A percentile compares a stretch with the other conserved stretches of the same genome.
Evolutionary conservation across 371 early-diverging fungal genomes (phyloP).

Genomic region (Mucor piriformis): DNA sequence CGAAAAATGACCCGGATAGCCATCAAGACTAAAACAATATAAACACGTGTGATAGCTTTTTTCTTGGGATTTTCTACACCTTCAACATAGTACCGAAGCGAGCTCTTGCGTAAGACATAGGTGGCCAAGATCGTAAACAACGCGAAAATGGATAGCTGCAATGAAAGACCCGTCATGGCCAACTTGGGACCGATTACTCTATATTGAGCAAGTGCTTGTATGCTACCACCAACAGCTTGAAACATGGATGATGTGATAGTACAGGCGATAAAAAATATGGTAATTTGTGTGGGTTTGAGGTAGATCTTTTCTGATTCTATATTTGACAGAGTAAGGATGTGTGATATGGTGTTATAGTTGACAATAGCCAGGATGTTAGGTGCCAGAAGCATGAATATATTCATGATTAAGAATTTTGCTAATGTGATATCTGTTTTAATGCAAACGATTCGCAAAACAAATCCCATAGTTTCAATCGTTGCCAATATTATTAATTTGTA

Average conservation of each 20-base stretch:
- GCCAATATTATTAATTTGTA: slow-evolving; percentile 36
- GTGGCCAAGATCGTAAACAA: slow-evolving; percentile 5
- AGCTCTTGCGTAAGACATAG: slow-evolving; percentile 10
- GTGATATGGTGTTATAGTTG: slow-evolving; percentile 41
- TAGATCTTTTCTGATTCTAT: slow-evolving; percentile 13
- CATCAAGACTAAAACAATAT: slow-evolving; percentile 11
- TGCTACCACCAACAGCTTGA: slow-evolving; percentile 18
- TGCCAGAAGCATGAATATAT: slow-evolving; percentile 34
- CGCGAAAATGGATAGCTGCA: slow-evolving; percentile 16
- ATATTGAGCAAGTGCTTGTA: background rate
- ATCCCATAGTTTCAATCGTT: slow-evolving; percentile 36
- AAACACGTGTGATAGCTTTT: slow-evolving; percentile 7
- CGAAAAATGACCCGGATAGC: slow-evolving; percentile 20
- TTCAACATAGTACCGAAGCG: slow-evolving; percentile 7
- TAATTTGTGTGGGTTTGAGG: slow-evolving; percentile 36
- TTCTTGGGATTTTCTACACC: slow-evolving; percentile 13
- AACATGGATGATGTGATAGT: slow-evolving; percentile 25
- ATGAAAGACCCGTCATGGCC: slow-evolving; percentile 13
- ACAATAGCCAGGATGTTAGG: slow-evolving; percentile 42
- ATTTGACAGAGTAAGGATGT: slow-evolving; percentile 22
- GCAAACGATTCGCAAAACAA: slow-evolving; percentile 29
- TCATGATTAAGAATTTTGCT: slow-evolving; percentile 32
- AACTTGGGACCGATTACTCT: background rate
- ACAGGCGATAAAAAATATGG: slow-evolving; percentile 45
- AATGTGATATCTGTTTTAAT: slow-evolving; percentile 19